Evolutionary conservation across 1,139 yeast species (phyloP).

Genomic region (Debaryomyces udenii): DNA sequence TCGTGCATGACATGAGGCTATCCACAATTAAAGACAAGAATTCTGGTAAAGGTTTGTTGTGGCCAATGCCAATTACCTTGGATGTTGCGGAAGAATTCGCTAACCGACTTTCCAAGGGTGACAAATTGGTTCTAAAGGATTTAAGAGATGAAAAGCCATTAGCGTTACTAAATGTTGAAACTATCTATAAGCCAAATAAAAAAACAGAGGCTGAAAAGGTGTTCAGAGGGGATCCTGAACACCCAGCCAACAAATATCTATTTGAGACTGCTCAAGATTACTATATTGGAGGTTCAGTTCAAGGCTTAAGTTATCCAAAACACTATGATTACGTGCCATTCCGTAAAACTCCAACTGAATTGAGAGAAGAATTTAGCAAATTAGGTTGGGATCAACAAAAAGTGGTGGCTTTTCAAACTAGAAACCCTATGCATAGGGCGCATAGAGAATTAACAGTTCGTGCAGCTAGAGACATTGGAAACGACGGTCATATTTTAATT

Average conservation of each 20-base stretch:
- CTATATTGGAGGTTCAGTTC: constrained; percentile 85
- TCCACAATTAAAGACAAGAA: constrained; percentile 42
- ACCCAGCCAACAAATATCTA: constrained; percentile 85
- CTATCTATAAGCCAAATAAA: constrained; percentile 83
- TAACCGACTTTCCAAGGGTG: constrained; percentile 50
- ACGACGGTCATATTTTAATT: constrained; percentile 68
- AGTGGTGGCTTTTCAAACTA: constrained; percentile 95
- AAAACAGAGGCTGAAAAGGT: constrained; percentile 77
- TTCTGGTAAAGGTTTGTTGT: constrained; percentile 65
- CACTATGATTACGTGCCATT: constrained; percentile 90
- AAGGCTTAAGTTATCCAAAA: constrained; percentile 80
- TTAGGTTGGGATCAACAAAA: constrained; percentile 76
- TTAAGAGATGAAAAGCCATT: constrained; percentile 79
- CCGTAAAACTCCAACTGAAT: constrained; percentile 88
- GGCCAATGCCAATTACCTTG: constrained; percentile 93
- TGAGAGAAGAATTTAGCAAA: constrained; percentile 77
- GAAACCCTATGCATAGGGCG: constrained; percentile 99
- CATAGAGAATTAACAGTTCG: constrained; percentile 95
- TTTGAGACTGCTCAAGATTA: constrained; percentile 75
- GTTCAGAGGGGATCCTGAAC: constrained; percentile 96
- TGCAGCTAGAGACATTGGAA: constrained; percentile 68
- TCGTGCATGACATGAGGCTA: constrained; percentile 76
- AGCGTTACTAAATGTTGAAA: constrained; percentile 79
- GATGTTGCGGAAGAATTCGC: constrained; percentile 69
- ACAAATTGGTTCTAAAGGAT: constrained; percentile 75